Evolutionary conservation across 257 asterid genomes (phyloP).

Genomic region (Capsicum chinense): DNA sequence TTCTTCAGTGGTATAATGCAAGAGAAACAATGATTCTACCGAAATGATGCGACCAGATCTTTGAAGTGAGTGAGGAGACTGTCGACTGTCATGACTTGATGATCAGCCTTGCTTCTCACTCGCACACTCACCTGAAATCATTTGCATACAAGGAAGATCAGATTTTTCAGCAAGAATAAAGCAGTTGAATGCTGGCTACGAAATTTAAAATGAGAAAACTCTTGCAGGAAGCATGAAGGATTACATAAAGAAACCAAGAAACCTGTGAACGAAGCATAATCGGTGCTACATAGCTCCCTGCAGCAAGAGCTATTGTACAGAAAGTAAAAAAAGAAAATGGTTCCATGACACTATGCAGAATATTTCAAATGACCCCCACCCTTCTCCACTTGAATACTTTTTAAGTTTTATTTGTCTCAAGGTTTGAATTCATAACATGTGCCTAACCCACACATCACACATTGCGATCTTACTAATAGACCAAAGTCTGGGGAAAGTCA

Average conservation of each 20-base stretch:
- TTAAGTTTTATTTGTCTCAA: not conserved
- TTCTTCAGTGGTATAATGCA: slow-evolving; percentile 6
- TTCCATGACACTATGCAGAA: not conserved
- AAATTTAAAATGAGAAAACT: not conserved
- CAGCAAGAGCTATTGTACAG: not conserved
- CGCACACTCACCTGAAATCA: slow-evolving; percentile 28
- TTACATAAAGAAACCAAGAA: not conserved
- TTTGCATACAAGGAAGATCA: not conserved
- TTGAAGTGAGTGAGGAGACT: slow-evolving; percentile 28
- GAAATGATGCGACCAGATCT: slow-evolving; percentile 11
- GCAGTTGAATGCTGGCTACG: not conserved
- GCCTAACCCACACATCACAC: not conserved
- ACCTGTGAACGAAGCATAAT: not conserved
- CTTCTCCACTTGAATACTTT: not conserved
- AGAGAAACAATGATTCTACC: not conserved
- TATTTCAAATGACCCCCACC: not conserved
- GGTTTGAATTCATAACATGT: not conserved
- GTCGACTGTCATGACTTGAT: slow-evolving; percentile 28
- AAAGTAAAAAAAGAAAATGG: not conserved
- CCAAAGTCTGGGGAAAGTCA: not conserved
- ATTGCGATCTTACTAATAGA: not conserved
- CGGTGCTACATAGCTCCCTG: not conserved
- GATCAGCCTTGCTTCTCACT: slow-evolving; percentile 26
- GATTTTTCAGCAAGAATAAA: slow-evolving; percentile 1
- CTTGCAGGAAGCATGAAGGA: not conserved